Base-by-base conservation (phyloP, 441 rosid species). In the Hura crepitans region DNA sequence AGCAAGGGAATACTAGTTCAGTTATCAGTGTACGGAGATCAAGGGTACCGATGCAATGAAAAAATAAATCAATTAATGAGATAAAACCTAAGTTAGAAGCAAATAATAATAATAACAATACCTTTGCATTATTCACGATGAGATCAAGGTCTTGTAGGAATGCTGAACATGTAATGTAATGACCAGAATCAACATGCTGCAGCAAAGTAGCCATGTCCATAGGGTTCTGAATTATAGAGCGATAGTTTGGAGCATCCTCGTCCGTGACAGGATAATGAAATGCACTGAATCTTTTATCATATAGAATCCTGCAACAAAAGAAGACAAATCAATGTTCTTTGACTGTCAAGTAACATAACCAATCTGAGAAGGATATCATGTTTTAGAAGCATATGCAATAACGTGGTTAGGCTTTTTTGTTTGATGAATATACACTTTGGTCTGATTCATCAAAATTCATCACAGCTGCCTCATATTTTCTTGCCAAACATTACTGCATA, bases 171-270 rank as follows among this genome's bases (percentile, higher is more conserved):
- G 98, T 84, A 67, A 96, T 77, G 79, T 86, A 96, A 50, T 89
- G 94, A 73, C 97, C 99, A 69, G 90, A 74, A 75, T 93, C 97
- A 33, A 93, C 99, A 71, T 80, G 96, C 80, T 91, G 99, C 75
- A 96, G 82, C 71, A 96, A 69, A 60, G 98, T 91, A 69, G 98
- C 96, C 68, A 89, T 53, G 75, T 96, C 99, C 99, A 96, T 91
- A 17, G 99, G 98, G 79, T 85, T 93, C 79, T 91, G 96, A 81
- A 96, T 87, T 65, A 96, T 79, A 55, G 97, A 57, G 63, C 90
- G 88, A 75, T 96, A 96, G 72, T 91, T 91, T 72, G 98, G 99
- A 77, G 97, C 98, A 83, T 93, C 99, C 80, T 96, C 99, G 68
- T 96, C 98, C 14, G 83, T 72, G 77, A 96, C 99, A 56, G 98